Percentiles rank a stretch among this genome's conserved stretches.
phyloP scores from a whole-genome alignment of 305 asterid genomes.

The Andrographis paniculata region DNA sequence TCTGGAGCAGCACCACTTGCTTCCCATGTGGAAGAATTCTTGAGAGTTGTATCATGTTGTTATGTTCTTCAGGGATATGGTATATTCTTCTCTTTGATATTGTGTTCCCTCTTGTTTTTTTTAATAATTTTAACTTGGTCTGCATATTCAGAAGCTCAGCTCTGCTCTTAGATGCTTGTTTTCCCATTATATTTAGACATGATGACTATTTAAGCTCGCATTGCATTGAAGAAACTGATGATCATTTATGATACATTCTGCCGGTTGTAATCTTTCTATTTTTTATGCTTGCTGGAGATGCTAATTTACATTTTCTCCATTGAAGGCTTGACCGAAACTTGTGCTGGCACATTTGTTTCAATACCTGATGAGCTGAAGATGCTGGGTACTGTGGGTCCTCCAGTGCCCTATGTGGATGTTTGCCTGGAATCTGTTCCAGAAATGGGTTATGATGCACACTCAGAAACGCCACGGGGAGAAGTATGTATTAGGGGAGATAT shows the following conservation, averaged over 20 bases:
- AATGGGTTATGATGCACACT: conserved; percentile 84
- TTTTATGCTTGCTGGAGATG: background rate
- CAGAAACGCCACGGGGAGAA: conserved; percentile 79
- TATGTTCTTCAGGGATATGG: conserved; percentile 94
- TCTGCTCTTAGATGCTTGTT: background rate
- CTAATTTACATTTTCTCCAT: background rate
- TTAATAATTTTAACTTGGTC: background rate
- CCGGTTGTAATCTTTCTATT: conserved; percentile 1
- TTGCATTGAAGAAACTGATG: too few species aligned
- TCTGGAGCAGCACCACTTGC: conserved; percentile 98
- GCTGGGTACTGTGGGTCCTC: conserved; percentile 98
- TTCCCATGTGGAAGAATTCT: conserved; percentile 77
- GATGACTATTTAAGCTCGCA: too few species aligned
- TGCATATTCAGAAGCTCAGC: too few species aligned
- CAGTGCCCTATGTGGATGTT: conserved; percentile 87
- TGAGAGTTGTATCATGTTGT: conserved; percentile 68
- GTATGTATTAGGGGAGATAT: conserved; percentile 79
- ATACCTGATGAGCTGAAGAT: conserved; percentile 63
- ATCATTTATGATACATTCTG: too few species aligned
- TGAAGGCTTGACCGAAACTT: conserved; percentile 88
- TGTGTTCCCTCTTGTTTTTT: too few species aligned
- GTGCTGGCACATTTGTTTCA: conserved; percentile 91
- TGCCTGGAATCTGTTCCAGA: conserved; percentile 95
- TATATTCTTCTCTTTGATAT: conserved; percentile 24
- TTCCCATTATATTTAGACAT: background rate